phyloP scores from a whole-genome alignment of 257 asterid genomes.

The Penstemon barbatus region DNA sequence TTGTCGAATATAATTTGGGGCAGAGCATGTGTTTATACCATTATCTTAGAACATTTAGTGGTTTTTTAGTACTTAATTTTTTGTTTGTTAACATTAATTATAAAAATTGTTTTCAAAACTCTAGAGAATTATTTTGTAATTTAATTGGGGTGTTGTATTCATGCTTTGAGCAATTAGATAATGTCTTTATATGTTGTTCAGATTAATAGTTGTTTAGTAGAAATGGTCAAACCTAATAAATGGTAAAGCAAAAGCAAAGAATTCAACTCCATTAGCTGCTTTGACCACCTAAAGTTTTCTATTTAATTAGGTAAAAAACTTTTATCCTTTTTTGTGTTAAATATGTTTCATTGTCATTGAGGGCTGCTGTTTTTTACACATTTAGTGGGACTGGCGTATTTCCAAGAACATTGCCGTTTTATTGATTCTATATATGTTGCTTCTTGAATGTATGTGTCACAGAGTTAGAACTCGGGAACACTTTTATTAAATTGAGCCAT shows the following conservation, averaged over 20 bases:
- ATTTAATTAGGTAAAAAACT: not conserved
- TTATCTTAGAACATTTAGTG: too few relatives aligned
- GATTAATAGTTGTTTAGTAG: constrained; percentile 26
- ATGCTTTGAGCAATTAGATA: constrained; percentile 4
- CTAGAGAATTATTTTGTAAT: too few relatives aligned
- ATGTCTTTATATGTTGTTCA: constrained; percentile 28
- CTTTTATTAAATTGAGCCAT: not conserved
- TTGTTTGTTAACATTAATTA: too few relatives aligned
- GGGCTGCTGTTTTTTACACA: constrained; percentile 32
- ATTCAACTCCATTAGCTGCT: constrained; percentile 1
- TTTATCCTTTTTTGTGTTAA: not conserved
- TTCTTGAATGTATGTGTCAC: constrained; percentile 8
- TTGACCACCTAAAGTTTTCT: constrained; percentile 13
- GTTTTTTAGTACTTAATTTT: too few relatives aligned
- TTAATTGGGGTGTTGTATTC: too few relatives aligned
- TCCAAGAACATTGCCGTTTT: constrained; percentile 28
- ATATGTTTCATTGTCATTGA: constrained; percentile 13
- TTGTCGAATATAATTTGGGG: too few relatives aligned
- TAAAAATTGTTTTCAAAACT: too few relatives aligned
- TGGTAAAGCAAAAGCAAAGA: not conserved
- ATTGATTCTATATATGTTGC: constrained; percentile 19
- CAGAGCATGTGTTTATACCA: too few relatives aligned
- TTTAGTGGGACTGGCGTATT: constrained; percentile 24
- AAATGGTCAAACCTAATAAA: constrained; percentile 10
- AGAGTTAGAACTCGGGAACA: not conserved